Evolutionary conservation across 805 yeast species (phyloP).

Genomic region (Cephaloascus fragrans): DNA sequence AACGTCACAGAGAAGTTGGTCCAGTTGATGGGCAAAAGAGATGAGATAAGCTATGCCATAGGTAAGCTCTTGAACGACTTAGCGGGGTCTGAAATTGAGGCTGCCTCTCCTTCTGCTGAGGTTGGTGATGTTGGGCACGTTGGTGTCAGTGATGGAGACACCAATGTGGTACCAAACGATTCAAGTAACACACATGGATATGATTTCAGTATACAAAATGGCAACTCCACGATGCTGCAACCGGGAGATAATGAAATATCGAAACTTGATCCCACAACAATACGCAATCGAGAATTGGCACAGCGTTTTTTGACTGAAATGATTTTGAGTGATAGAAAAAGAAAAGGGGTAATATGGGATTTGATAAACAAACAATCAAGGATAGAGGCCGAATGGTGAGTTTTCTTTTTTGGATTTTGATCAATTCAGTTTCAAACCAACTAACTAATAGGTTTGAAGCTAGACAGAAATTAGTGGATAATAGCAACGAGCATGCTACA

Average conservation of each 20-base stretch:
- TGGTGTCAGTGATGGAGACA: slow-evolving; percentile 3
- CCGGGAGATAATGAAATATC: slow-evolving; percentile 1
- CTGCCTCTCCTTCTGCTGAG: neutral
- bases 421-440: neutral
- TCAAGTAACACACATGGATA: neutral
- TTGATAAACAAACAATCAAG: slow-evolving; percentile 1
- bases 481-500: neutral
- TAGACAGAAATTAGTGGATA: neutral
- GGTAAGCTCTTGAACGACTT: neutral
- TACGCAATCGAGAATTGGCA: slow-evolving; percentile 1
- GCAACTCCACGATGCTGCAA: no score
- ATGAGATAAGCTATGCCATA: neutral
- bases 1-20: no score
- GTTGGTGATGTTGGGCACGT: neutral
- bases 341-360: neutral
- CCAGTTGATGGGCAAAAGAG: no score
- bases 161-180: slow-evolving; percentile 5
- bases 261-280: slow-evolving; percentile 1
- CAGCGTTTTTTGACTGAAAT: slow-evolving; percentile 1
- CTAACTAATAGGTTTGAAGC: neutral
- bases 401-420: no score
- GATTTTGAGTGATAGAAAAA: neutral
- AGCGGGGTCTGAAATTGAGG: neutral
- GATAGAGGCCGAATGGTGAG: neutral
- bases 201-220: neutral